Conservation (phyloP, 805 yeast genomes). For the Zygosaccharomyces rouxii region DNA sequence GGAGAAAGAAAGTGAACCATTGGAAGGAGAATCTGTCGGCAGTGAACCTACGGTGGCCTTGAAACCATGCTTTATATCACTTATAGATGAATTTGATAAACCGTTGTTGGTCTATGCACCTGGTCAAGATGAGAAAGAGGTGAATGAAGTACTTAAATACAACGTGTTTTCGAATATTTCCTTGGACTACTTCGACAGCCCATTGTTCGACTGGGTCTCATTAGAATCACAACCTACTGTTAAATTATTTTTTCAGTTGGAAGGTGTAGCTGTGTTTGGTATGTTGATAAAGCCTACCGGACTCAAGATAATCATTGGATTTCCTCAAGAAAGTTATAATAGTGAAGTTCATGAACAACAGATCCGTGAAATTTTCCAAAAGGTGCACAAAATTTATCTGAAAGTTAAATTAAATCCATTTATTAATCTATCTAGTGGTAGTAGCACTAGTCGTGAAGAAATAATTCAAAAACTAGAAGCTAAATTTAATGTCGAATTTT, state of each 20-base stretch:
- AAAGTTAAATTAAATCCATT: slow-evolving; percentile 31
- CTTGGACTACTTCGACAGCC: slow-evolving; percentile 32
- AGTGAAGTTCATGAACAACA: slow-evolving; percentile 10
- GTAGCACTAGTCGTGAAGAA: slow-evolving; percentile 8
- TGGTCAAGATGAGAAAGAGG: slow-evolving; percentile 15
- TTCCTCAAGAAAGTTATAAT: slow-evolving; percentile 11
- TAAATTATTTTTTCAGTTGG: slow-evolving; percentile 28
- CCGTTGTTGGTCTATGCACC: slow-evolving; percentile 30
- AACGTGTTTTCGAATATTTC: slow-evolving; percentile 34
- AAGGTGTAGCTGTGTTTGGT: slow-evolving; percentile 31
- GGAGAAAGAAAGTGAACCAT: neutral
- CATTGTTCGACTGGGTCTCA: slow-evolving; percentile 24
- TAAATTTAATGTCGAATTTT: slow-evolving; percentile 17
- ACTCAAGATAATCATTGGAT: slow-evolving; percentile 31
- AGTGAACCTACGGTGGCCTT: neutral
- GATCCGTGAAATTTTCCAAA: slow-evolving; percentile 20
- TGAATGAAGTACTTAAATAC: slow-evolving; percentile 26
- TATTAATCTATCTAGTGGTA: slow-evolving; percentile 4
- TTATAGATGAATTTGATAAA: slow-evolving; percentile 24
- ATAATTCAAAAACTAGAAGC: slow-evolving; percentile 16
- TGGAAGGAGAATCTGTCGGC: neutral
- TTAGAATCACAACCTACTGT: slow-evolving; percentile 17
- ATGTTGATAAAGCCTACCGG: slow-evolving; percentile 28
- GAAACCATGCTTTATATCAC: slow-evolving; percentile 23
- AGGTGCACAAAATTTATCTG: slow-evolving; percentile 25